Conservation (phyloP, 1,139 yeast genomes). For the Meyerozyma athensensis region DNA sequence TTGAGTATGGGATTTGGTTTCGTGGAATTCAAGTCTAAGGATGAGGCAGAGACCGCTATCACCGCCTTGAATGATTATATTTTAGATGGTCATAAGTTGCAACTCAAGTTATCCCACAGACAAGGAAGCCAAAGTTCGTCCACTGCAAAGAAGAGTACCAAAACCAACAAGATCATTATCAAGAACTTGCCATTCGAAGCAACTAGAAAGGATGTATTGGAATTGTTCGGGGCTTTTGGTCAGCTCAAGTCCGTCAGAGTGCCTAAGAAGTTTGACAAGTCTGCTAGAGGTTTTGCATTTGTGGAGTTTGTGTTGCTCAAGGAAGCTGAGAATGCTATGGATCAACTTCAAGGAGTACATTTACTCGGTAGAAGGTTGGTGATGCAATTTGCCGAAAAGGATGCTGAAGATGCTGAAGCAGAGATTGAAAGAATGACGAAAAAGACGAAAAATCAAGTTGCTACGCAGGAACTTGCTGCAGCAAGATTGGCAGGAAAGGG, state of each 20-base stretch:
- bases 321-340: slow-evolving; percentile 96
- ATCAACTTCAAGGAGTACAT: slow-evolving; percentile 92
- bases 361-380: slow-evolving; percentile 92
- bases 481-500: slow-evolving; percentile 73
- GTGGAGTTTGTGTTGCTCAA: slow-evolving; percentile 85
- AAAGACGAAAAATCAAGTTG: slow-evolving; percentile 77
- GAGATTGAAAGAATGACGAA: slow-evolving; percentile 87
- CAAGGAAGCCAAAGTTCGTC: slow-evolving; percentile 31
- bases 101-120: slow-evolving; percentile 83
- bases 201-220: slow-evolving; percentile 83
- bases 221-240: slow-evolving; percentile 90
- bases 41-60: slow-evolving; percentile 75
- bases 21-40: slow-evolving; percentile 78
- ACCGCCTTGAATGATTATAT: slow-evolving; percentile 69
- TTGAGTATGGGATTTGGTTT: slow-evolving; percentile 98
- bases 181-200: slow-evolving; percentile 98
- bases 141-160: slow-evolving; percentile 26
- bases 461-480: slow-evolving; percentile 69
- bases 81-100: slow-evolving; percentile 86
- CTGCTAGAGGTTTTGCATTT: slow-evolving; percentile 97
- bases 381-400: slow-evolving; percentile 89
- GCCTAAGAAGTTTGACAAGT: slow-evolving; percentile 91
- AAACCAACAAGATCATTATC: slow-evolving; percentile 74
- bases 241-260: slow-evolving; percentile 91
- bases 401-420: slow-evolving; percentile 77